Percentiles rank a stretch among this genome's conserved stretches.
These are phyloP conservation scores for Penicillium paxilli DNA, from an alignment of 495 filamentous ascomycete species.

Conservation along the genomic window DNA sequence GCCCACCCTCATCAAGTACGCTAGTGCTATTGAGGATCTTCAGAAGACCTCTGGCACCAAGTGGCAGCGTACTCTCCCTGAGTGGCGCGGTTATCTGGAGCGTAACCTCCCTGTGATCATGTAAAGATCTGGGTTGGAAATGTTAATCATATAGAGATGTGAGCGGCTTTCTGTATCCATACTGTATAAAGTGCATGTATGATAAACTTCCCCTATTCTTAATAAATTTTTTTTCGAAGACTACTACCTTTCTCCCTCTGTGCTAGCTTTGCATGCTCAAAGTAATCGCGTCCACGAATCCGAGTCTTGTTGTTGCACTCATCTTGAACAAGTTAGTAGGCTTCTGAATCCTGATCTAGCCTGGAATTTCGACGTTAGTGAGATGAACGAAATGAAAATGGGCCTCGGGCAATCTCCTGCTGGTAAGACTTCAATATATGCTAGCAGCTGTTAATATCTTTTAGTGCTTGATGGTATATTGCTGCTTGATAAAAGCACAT, in stretches of 20 bases:
- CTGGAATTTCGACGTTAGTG: too few species aligned
- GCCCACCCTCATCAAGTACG: conserved; percentile 59
- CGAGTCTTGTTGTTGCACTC: not conserved
- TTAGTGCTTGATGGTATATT: not conserved
- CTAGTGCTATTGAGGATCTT: conserved; percentile 69
- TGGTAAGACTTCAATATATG: not conserved
- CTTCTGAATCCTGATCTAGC: too few species aligned
- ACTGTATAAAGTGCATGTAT: conserved; percentile 2
- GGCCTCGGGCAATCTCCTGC: not conserved
- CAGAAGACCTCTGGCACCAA: conserved; percentile 35
- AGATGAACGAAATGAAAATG: not conserved
- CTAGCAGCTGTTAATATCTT: not conserved
- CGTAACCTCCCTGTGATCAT: conserved; percentile 51
- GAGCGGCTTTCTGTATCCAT: not conserved
- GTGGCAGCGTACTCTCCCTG: conserved; percentile 47
- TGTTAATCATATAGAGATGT: not conserved
- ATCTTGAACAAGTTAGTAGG: too few species aligned
- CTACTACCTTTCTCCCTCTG: not conserved
- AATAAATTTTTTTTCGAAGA: not conserved
- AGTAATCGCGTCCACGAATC: not conserved
- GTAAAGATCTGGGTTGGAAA: conserved; percentile 5
- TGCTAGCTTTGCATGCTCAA: not conserved
- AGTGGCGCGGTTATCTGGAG: conserved; percentile 52
- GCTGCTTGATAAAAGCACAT: not conserved
- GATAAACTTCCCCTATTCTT: not conserved